These are phyloP conservation scores for Chalciporus chontae DNA, from an alignment of 768 basidiomycete genomes.

Conservation along the genomic window DNA sequence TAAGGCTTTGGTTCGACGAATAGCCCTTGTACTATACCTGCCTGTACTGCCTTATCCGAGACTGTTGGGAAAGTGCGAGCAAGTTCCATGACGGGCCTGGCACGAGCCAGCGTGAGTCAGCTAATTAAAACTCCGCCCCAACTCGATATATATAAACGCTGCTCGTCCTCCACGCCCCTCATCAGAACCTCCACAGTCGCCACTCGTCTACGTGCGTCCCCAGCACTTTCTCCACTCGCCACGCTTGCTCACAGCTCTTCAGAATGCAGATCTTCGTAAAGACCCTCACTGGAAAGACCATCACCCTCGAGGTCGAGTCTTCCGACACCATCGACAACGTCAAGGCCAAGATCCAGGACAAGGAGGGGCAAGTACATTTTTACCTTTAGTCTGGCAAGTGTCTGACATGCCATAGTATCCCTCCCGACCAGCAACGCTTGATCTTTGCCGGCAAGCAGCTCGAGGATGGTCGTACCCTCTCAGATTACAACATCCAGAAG, in stretches of 20 bases:
- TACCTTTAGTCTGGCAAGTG: accelerated
- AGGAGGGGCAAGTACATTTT: slow-evolving; percentile 44
- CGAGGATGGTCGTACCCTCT: slow-evolving; percentile 88
- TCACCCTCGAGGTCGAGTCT: slow-evolving; percentile 35
- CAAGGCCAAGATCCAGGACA: slow-evolving; percentile 60
- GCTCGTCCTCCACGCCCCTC: neutral
- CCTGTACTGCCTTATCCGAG: neutral
- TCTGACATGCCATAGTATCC: slow-evolving; percentile 43
- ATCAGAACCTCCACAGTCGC: slow-evolving; percentile 3
- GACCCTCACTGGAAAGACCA: slow-evolving; percentile 86
- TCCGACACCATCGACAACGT: slow-evolving; percentile 27
- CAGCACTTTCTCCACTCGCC: no score
- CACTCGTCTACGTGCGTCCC: slow-evolving; percentile 6
- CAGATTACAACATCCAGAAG: slow-evolving; percentile 93
- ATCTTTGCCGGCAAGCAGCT: slow-evolving; percentile 97
- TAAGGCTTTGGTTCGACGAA: slow-evolving; percentile 74
- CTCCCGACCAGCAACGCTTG: slow-evolving; percentile 90
- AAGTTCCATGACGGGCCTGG: no score
- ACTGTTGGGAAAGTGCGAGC: neutral
- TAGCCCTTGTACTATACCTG: neutral
- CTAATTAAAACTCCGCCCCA: neutral
- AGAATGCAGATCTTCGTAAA: slow-evolving; percentile 74
- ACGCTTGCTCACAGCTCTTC: neutral
- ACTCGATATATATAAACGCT: neutral
- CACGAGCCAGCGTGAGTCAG: neutral